Base-by-base conservation (phyloP, 2,329 filamentous ascomycete genomes). In the Trichoderma harzianum region DNA sequence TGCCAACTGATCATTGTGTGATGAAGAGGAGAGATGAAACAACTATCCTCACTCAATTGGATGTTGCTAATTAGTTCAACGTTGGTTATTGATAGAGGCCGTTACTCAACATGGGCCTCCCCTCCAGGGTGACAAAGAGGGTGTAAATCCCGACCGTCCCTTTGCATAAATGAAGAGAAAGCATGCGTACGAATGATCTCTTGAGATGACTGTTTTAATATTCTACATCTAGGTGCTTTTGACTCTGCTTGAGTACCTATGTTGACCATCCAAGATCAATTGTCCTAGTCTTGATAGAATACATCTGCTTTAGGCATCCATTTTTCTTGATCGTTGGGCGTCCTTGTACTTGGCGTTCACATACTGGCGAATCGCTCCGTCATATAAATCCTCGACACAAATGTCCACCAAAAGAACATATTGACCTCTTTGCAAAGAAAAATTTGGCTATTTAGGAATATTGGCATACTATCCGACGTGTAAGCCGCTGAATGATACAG, bases 381-480 rank as follows among this genome's bases (percentile, higher is more conserved):
- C 36, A 7, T 39, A 2, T 3, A 18, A 18, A 7, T 18, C 10
- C 7, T 18, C 7, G 3, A 39, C 14, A 39, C 3, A 36, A 34
- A 12, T 1, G 14, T 16, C 34, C 1, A 7, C 39, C 3, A 10
- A 4, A 47, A 10, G 39, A 21, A 47, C 39, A 18, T 47, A 47
- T 1, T 11, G 8, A 7, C 5, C 14, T 36, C 1, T 36, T 5
- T 16, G 14, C 12, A 12, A 34, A 34, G 34, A 39, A 18, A 1
- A 39, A 39, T 18, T 18, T 16, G 36, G 36, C n/a, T 24, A 21
- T 21, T 12, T 0, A 3, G n/a, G 10, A 51, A 51, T 12, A 11
- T 4, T 1, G 7, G 0, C 1, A 5, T 47, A 51, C 14, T 5
- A 51, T 5, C 10, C 2, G 2, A 51, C 5, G 1, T 21, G 5